A percentile compares a stretch with the other conserved stretches of the same genome.
Evolutionary conservation across 805 yeast species (phyloP).

Genomic region (Candida koratica): DNA sequence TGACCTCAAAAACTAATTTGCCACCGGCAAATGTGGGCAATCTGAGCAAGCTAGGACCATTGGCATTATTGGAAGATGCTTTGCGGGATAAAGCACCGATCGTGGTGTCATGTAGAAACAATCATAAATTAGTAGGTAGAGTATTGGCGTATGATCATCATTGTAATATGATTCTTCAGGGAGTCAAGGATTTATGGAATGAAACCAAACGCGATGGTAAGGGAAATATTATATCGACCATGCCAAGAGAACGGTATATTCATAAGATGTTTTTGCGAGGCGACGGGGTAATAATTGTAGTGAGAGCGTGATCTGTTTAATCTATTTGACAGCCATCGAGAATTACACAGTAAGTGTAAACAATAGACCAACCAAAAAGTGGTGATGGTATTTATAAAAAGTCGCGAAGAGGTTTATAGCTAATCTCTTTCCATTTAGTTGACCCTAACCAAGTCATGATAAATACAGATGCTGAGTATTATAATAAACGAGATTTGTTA

Average conservation of each 20-base stretch:
- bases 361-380: no score
- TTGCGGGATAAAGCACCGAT: constrained; percentile 71
- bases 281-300: constrained; percentile 85
- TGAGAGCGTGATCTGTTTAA: no score
- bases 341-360: no score
- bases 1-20: no score
- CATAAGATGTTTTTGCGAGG: constrained; percentile 92
- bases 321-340: no score
- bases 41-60: constrained; percentile 61
- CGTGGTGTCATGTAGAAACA: constrained; percentile 84
- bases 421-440: no score
- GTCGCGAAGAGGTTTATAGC: no score
- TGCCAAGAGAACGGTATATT: constrained; percentile 67
- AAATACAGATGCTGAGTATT: constrained; percentile 1
- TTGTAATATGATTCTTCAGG: constrained; percentile 87
- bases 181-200: constrained; percentile 85
- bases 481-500: constrained; percentile 27
- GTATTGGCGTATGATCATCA: constrained; percentile 96
- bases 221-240: constrained; percentile 67
- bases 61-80: constrained; percentile 82
- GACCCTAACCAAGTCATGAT: constrained; percentile 1
- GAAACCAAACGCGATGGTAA: constrained; percentile 57
- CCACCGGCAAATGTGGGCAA: constrained; percentile 17
- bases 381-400: no score
- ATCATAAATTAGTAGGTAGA: constrained; percentile 84